Conservation (phyloP, 306 rosid species). For the Cicer arietinum region DNA sequence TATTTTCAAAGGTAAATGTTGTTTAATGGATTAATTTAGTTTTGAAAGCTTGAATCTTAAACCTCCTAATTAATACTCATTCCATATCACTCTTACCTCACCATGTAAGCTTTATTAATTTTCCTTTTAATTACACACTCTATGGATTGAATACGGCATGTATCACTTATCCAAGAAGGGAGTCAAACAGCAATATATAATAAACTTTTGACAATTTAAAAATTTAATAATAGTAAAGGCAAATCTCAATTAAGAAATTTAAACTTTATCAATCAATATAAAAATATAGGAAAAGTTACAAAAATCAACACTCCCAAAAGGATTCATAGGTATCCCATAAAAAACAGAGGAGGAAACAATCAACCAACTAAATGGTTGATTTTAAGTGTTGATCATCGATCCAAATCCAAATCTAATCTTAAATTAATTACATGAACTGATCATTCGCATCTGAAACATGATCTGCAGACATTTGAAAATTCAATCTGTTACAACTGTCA, state of each 20-base stretch:
- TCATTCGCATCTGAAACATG: constrained; percentile 59
- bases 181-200: constrained; percentile 43
- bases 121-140: too few relatives aligned
- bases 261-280: constrained; percentile 35
- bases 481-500: constrained; percentile 67
- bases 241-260: constrained; percentile 40
- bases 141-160: not conserved
- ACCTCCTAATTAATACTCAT: too few relatives aligned
- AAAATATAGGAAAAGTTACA: constrained; percentile 52
- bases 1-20: too few relatives aligned
- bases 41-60: too few relatives aligned
- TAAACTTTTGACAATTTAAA: constrained; percentile 36
- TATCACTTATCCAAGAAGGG: not conserved
- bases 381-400: constrained; percentile 1
- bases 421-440: constrained; percentile 53
- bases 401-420: constrained; percentile 13
- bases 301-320: constrained; percentile 40
- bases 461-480: constrained; percentile 64
- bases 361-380: constrained; percentile 41
- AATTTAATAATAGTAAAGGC: not conserved
- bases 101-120: too few relatives aligned
- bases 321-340: constrained; percentile 25
- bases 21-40: too few relatives aligned
- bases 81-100: too few relatives aligned
- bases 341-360: constrained; percentile 4